Base-by-base conservation (phyloP, 768 basidiomycete species). In the Mycena pura region DNA sequence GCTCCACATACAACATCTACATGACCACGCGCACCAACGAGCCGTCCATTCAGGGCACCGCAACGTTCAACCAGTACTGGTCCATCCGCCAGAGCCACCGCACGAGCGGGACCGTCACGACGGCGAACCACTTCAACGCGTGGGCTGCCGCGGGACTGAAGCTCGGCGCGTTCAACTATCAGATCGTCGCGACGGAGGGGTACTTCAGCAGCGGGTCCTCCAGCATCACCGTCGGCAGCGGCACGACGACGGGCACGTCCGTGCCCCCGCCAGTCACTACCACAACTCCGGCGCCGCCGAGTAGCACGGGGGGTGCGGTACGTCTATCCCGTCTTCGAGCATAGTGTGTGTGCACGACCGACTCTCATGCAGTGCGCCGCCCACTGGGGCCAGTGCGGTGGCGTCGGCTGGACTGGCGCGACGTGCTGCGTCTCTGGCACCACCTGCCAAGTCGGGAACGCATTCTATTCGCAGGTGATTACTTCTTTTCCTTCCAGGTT, bases 131-230 rank as follows among this genome's bases (percentile, higher is more conserved):
- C 69, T 73, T 76, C 64, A 72, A 71, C 32, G 73, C 73, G 15
- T 76, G 74, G 74, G 40, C 38, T 8, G 40, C 43, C 21, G 29
- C 58, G 6, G 74, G 73, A 14, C 63, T 76, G 66, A 13, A 19
- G 5, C 47, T 76, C 6, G 72, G 73, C 21, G 52, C 70, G 25
- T 68, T 67, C 68, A 65, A 68, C 47, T 74, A 76, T 65, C 74
- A 75, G 65, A 75, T 76, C 57, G 65, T 76, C 57, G 73, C 74
- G 14, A 75, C 74, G 15, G 74, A 76, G 60, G 74, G 74, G 4
- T 76, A 74, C 68, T 60, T 65, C 38, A 72, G 70, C 66, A 73
- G 65, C 36, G 74, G 74, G 5, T 60, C 57, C 9, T 22, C 64
- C 14, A 25, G 15, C 9, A 68, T 68, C 11, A 68, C 64, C 5